Evolutionary conservation across 1,284 basidiomycete species (phyloP).

Genomic region (Pulveroboletus sp.): DNA sequence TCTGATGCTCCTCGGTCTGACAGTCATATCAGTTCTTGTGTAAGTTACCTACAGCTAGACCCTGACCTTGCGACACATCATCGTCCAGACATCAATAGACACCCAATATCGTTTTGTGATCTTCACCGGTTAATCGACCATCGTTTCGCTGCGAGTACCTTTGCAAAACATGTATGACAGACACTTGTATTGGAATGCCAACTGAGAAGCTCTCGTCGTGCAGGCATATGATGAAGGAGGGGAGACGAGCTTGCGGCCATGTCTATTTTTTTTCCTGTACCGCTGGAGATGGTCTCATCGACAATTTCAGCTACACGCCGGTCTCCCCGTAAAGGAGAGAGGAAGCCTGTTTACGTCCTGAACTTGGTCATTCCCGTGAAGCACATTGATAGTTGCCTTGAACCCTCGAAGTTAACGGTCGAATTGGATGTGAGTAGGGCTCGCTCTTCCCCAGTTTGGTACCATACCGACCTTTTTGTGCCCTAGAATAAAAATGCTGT

Average conservation of each 20-base stretch:
- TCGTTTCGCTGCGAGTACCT: conserved; percentile 64
- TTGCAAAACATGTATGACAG: conserved; percentile 58
- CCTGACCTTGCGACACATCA: conserved; percentile 5
- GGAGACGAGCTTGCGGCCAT: conserved; percentile 41
- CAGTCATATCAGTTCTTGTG: conserved; percentile 84
- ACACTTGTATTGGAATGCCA: conserved; percentile 11
- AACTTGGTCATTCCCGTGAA: conserved; percentile 63
- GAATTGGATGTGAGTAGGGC: conserved; percentile 58
- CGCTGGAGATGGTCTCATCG: conserved; percentile 11
- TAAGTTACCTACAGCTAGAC: conserved; percentile 35
- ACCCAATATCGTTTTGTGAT: conserved; percentile 64
- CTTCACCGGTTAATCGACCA: conserved; percentile 68
- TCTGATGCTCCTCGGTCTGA: conserved; percentile 14
- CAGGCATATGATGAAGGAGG: conserved; percentile 65
- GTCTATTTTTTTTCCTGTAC: conserved; percentile 34
- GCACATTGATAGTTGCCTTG: conserved; percentile 73
- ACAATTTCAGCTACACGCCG: conserved; percentile 47
- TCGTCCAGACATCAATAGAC: conserved; percentile 74
- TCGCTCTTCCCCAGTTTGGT: conserved; percentile 1
- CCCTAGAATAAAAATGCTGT: conserved; percentile 48
- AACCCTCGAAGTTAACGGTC: conserved; percentile 69
- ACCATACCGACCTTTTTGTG: conserved; percentile 10
- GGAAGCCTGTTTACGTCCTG: conserved; percentile 78
- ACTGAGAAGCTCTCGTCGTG: background rate
- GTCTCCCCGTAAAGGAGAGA: conserved; percentile 73